A percentile compares a stretch with the other conserved stretches of the same genome.
These are phyloP conservation scores for Phellopilus nigrolimitatus DNA, from an alignment of 1,284 basidiomycete species.

Conservation along the genomic window DNA sequence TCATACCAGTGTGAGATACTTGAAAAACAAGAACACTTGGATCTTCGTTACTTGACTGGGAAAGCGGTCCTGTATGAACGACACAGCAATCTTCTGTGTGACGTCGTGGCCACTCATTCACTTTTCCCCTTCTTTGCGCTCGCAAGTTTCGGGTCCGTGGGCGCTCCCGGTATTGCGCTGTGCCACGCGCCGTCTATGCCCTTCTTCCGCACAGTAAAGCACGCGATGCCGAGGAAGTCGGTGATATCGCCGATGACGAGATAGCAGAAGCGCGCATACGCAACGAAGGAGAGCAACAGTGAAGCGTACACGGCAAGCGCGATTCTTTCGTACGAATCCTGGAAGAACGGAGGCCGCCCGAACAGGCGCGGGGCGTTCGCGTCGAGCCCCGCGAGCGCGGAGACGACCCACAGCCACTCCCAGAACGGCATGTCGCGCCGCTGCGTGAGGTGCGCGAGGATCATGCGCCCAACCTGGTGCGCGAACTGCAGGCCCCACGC, in stretches of 20 bases:
- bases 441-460: constrained; percentile 89
- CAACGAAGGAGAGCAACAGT: constrained; percentile 57
- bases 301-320: constrained; percentile 68
- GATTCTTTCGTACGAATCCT: constrained; percentile 53
- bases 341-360: constrained; percentile 67
- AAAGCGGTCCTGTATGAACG: too few relatives aligned
- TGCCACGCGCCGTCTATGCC: constrained; percentile 71
- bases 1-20: not conserved
- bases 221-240: constrained; percentile 83
- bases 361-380: constrained; percentile 72
- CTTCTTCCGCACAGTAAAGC: constrained; percentile 84
- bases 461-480: constrained; percentile 87
- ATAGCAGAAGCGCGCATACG: constrained; percentile 77
- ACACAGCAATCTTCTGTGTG: not conserved
- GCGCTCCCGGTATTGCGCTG: constrained; percentile 2
- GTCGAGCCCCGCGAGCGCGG: constrained; percentile 73
- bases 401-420: constrained; percentile 87
- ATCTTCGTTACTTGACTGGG: too few relatives aligned
- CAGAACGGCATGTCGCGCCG: constrained; percentile 67
- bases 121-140: not conserved
- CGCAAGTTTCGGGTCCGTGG: not conserved
- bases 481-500: constrained; percentile 89
- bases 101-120: not conserved
- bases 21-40: too few relatives aligned
- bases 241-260: constrained; percentile 85